Base-by-base conservation (phyloP, 2,329 filamentous ascomycete species). In the Ceratocystis cacaofunesta region DNA sequence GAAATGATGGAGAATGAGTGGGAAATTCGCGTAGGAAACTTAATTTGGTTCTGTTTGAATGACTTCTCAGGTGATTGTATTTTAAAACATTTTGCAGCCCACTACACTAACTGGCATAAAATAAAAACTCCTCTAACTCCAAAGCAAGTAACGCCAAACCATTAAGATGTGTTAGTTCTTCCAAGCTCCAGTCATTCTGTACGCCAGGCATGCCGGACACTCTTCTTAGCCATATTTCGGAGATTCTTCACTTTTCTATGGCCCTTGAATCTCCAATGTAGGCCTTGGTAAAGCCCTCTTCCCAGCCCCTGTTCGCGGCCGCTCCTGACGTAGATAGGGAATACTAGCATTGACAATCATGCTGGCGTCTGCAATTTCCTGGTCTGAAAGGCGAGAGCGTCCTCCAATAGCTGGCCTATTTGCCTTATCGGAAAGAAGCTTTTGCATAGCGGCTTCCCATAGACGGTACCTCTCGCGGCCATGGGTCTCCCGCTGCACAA, bases 391-490 rank as follows among this genome's bases (percentile, higher is more conserved):
- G 17, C 61, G 61, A 25, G 65, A n/a, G 36, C 46, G 50, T 25
- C 58, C 65, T 5, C 46, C 66, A 15, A 43, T 30, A 12, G 15
- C 30, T 12, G 44, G 8, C 32, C 17, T 36, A 15, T 32, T 50
- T 15, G 57, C 61, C 64, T 72, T 71, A 22, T 74, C 72, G 61
- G 76, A 74, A 67, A 84, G 77, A 57, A 86, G 76, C 50, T 80
- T 78, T 62, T 78, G 78, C 83, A 86, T 86, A 0, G 82, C 79
- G 12, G 75, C 72, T 72, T 86, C 83, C 84, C 84, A 87, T 3
- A 84, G 73, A 5, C 80, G 75, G 70, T 85, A 82, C 17, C 83
- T 77, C 68, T 82, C 76, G 69, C 80, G 81, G 57, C 79, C 81
- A 22, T 78, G 74, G 1, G 74, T 71, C 69, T 84, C 79, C 64